Evolutionary conservation across 2,329 filamentous ascomycete genomes (phyloP).

Genomic region (Tolypocladium inflatum): DNA sequence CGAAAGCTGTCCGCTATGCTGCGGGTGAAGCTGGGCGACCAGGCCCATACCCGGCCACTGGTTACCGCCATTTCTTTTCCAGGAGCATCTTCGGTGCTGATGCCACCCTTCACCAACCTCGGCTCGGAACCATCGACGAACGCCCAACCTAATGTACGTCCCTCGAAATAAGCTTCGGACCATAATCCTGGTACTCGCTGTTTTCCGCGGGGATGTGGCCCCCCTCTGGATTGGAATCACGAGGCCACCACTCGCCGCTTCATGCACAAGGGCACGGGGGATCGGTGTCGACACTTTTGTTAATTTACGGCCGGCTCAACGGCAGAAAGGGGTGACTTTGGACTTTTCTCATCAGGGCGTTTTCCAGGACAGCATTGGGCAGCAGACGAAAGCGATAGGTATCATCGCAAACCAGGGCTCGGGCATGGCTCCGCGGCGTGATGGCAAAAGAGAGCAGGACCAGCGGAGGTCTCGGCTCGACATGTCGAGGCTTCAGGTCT

Average conservation of each 20-base stretch:
- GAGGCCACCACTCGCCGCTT: background rate
- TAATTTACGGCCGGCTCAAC: background rate
- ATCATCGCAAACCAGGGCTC: background rate
- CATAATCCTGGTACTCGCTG: background rate
- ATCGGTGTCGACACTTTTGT: background rate
- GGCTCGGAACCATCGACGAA: background rate
- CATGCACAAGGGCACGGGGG: background rate
- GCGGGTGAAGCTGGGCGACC: conserved; percentile 16
- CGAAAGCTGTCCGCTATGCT: conserved; percentile 45
- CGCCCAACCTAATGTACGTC: background rate
- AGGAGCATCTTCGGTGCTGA: background rate
- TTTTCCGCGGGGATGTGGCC: background rate
- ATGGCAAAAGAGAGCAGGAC: background rate
- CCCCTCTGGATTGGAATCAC: background rate
- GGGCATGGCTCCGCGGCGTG: background rate
- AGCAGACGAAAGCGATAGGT: background rate
- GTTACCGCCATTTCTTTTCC: background rate
- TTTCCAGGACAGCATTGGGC: background rate
- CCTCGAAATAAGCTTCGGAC: background rate
- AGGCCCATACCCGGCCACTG: background rate
- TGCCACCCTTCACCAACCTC: background rate
- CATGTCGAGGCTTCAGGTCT: background rate
- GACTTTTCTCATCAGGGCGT: background rate
- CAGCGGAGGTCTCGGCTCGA: background rate
- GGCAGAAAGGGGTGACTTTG: background rate